These are phyloP conservation scores for Dalbergia cochinchinensis DNA, from an alignment of 306 rosid species.

Conservation along the genomic window DNA sequence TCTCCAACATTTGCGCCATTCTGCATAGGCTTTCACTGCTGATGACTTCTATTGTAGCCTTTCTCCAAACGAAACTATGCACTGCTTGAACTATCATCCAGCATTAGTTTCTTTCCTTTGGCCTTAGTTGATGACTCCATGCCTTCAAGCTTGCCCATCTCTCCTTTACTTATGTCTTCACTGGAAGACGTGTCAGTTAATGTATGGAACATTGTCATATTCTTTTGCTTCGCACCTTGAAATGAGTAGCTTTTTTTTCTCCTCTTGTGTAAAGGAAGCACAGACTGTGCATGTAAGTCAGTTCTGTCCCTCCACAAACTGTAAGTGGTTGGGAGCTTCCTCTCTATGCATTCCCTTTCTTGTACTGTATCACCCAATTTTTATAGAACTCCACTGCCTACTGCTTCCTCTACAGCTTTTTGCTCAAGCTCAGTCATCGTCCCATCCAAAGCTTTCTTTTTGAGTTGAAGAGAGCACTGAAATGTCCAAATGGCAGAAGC, in stretches of 20 bases:
- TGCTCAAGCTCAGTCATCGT: constrained; percentile 64
- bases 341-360: constrained; percentile 65
- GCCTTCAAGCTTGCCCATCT: constrained; percentile 43
- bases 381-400: constrained; percentile 49
- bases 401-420: constrained; percentile 57
- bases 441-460: constrained; percentile 70
- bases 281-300: constrained; percentile 47
- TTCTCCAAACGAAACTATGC: background rate
- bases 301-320: constrained; percentile 70
- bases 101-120: constrained; percentile 41
- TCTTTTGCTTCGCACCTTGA: constrained; percentile 53
- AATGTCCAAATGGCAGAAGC: background rate
- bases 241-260: constrained; percentile 56
- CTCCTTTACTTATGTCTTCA: constrained; percentile 56
- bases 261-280: constrained; percentile 63
- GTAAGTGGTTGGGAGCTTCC: constrained; percentile 72
- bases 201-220: constrained; percentile 55
- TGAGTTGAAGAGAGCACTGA: constrained; percentile 69
- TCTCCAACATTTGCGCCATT: constrained; percentile 38
- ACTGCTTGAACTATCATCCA: constrained; percentile 34
- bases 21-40: background rate
- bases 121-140: constrained; percentile 39
- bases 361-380: constrained; percentile 51
- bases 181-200: constrained; percentile 55
- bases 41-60: constrained; percentile 2